These are phyloP conservation scores for Podospora tetraspora DNA, from an alignment of 495 filamentous ascomycete genomes.

Conservation along the genomic window DNA sequence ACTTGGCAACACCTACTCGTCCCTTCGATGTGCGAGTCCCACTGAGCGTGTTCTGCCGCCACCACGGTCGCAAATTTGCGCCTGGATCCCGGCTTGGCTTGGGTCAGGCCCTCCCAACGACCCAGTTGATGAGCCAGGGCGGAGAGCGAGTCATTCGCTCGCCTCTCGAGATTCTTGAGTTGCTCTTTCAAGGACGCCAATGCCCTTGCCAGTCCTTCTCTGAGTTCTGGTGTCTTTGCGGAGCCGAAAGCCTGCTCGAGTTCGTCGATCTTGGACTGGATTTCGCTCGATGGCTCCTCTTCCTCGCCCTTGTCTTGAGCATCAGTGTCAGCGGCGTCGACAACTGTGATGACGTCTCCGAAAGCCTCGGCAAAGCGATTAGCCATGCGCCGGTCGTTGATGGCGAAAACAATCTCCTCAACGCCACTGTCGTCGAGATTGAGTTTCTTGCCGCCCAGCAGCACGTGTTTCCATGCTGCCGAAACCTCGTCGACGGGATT, in stretches of 20 bases:
- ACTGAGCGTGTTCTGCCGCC: background rate
- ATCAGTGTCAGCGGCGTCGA: background rate
- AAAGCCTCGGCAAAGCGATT: background rate
- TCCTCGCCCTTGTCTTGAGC: background rate
- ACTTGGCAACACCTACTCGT: background rate
- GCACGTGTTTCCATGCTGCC: constrained; percentile 53
- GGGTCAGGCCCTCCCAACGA: too few relatives aligned
- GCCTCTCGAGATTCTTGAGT: background rate
- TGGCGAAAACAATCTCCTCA: constrained; percentile 11
- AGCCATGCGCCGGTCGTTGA: background rate
- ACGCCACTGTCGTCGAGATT: constrained; percentile 31
- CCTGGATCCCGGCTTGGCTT: background rate
- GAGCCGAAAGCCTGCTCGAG: background rate
- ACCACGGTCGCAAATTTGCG: too few relatives aligned
- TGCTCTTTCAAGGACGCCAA: constrained; percentile 1
- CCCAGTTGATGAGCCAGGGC: background rate
- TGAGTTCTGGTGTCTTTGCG: constrained; percentile 1
- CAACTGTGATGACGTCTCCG: constrained; percentile 1
- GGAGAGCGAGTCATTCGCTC: background rate
- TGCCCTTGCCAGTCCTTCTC: background rate
- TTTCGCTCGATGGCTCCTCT: background rate
- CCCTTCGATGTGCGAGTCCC: background rate
- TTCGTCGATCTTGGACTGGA: constrained; percentile 5
- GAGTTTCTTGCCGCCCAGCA: constrained; percentile 36
- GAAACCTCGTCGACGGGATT: constrained; percentile 62